A percentile compares a stretch with the other conserved stretches of the same genome.
phyloP scores from a whole-genome alignment of 2,329 filamentous ascomycete genomes.

The Colletotrichum siamense region DNA sequence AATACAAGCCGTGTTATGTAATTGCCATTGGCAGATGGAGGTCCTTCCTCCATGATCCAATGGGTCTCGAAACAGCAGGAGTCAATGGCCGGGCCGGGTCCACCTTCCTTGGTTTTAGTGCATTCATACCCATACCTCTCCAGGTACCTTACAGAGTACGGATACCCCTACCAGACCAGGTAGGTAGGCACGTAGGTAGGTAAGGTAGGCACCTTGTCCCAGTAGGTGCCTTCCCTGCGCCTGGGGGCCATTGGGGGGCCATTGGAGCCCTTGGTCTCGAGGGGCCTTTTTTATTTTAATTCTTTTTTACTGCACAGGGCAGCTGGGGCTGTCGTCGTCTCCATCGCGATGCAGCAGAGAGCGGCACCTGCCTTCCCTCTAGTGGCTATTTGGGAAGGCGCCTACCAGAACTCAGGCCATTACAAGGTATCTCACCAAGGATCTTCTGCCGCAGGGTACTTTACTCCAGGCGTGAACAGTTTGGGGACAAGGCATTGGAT shows the following conservation, averaged over 20 bases:
- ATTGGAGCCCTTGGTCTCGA: background rate
- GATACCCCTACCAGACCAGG: background rate
- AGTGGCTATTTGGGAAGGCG: background rate
- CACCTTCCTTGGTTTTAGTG: background rate
- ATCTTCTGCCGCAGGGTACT: background rate
- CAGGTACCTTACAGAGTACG: too few species aligned
- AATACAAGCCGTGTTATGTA: background rate
- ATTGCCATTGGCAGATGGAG: background rate
- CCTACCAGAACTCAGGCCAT: background rate
- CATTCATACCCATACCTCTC: background rate
- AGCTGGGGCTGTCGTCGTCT: background rate
- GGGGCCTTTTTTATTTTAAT: background rate
- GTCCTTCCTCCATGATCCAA: background rate
- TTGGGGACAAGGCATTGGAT: background rate
- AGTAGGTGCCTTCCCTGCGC: background rate
- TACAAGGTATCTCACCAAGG: background rate
- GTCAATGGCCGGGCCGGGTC: conserved; percentile 11
- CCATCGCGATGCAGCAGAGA: background rate
- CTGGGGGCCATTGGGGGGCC: background rate
- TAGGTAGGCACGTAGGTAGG: background rate
- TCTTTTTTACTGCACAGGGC: background rate
- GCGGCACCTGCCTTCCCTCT: background rate
- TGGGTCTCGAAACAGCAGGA: conserved; percentile 18
- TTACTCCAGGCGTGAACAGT: conserved; percentile 2
- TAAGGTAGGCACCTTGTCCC: background rate